These are phyloP conservation scores for Dendrostoma leiphaemia DNA, from an alignment of 2,329 filamentous ascomycete genomes.

Conservation along the genomic window DNA sequence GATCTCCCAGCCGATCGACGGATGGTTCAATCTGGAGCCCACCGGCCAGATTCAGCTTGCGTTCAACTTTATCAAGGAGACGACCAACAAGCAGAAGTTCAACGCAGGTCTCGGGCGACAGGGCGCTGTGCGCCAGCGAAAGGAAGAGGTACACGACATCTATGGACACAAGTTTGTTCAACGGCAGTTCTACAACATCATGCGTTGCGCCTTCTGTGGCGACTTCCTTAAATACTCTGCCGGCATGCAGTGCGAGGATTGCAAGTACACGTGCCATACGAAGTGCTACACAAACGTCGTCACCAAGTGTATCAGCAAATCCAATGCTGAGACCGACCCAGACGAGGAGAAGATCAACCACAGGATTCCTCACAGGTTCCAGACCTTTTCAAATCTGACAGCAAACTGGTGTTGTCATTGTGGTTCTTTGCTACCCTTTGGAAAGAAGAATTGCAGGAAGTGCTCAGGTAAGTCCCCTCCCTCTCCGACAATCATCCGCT, in stretches of 20 bases:
- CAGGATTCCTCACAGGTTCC: slow-evolving; percentile 95
- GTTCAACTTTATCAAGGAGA: slow-evolving; percentile 89
- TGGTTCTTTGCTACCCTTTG: slow-evolving; percentile 91
- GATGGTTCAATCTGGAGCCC: slow-evolving; percentile 96
- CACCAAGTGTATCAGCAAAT: slow-evolving; percentile 99
- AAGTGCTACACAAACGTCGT: slow-evolving; percentile 97
- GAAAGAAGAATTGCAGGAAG: slow-evolving; percentile 91
- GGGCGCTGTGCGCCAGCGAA: slow-evolving; percentile 93
- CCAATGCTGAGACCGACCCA: slow-evolving; percentile 95
- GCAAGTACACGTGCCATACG: slow-evolving; percentile 98
- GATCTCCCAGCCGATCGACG: slow-evolving; percentile 69
- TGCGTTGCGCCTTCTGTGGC: slow-evolving; percentile 96
- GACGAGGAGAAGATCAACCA: slow-evolving; percentile 99
- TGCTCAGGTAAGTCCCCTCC: slow-evolving; percentile 83
- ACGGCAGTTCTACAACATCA: slow-evolving; percentile 99
- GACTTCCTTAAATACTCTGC: slow-evolving; percentile 98
- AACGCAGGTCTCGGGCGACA: slow-evolving; percentile 91
- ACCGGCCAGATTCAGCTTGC: slow-evolving; percentile 89
- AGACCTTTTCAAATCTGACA: slow-evolving; percentile 94
- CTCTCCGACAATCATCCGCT: slow-evolving; percentile 7
- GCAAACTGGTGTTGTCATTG: slow-evolving; percentile 99
- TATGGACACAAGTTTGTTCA: slow-evolving; percentile 99
- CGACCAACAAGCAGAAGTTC: slow-evolving; percentile 76
- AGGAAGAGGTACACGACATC: slow-evolving; percentile 98
- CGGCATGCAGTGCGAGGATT: slow-evolving; percentile 98